phyloP scores from a whole-genome alignment of 305 asterid species.

The Lippia alba region DNA sequence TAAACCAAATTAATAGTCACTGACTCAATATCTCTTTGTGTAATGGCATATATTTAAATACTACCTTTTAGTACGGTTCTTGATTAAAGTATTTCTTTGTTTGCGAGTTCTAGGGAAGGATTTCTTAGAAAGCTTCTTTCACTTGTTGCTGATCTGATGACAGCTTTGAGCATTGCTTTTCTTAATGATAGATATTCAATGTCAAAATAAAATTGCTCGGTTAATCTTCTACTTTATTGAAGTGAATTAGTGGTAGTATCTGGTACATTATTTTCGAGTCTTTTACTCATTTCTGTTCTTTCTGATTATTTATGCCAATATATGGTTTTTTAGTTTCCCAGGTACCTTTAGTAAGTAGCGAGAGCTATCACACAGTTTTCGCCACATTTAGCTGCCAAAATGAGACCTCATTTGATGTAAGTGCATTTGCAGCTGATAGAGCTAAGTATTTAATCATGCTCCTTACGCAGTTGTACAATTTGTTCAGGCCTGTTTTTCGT shows the following conservation, averaged over 20 bases:
- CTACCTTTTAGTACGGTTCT: neutral
- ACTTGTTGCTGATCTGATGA: slow-evolving; percentile 78
- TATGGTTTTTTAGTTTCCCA: slow-evolving; percentile 76
- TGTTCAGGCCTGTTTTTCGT: too few relatives aligned
- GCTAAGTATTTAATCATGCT: slow-evolving; percentile 22
- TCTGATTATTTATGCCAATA: slow-evolving; percentile 37
- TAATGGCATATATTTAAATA: slow-evolving; percentile 2
- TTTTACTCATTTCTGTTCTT: too few relatives aligned
- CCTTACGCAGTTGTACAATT: too few relatives aligned
- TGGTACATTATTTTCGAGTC: too few relatives aligned
- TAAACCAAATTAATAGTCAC: slow-evolving; percentile 23
- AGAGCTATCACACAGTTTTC: slow-evolving; percentile 92
- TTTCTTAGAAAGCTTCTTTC: slow-evolving; percentile 87
- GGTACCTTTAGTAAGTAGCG: slow-evolving; percentile 87
- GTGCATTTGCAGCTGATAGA: slow-evolving; percentile 34
- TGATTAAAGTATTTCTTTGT: slow-evolving; percentile 23
- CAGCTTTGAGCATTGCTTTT: slow-evolving; percentile 85
- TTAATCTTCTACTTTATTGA: neutral
- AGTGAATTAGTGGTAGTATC: too few relatives aligned
- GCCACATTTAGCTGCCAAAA: slow-evolving; percentile 97
- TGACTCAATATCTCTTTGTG: slow-evolving; percentile 25
- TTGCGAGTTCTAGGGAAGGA: slow-evolving; percentile 68
- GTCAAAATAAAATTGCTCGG: neutral
- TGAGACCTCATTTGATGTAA: slow-evolving; percentile 95
- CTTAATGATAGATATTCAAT: slow-evolving; percentile 64